These are phyloP conservation scores for Oryza officinalis DNA, from an alignment of 176 grass and related monocot genomes.

Conservation along the genomic window DNA sequence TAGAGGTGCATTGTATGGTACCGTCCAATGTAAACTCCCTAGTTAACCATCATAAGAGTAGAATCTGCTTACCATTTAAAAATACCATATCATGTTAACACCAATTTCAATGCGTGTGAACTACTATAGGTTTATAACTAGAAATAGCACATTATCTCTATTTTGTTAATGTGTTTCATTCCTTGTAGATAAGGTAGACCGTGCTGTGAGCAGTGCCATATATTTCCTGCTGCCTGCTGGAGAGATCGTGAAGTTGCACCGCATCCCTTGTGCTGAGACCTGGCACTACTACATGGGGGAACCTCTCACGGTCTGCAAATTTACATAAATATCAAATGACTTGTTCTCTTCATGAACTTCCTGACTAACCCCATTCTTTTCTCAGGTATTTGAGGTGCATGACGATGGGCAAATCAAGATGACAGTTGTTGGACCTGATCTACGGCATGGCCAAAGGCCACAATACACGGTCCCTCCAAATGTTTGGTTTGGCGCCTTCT, in stretches of 20 bases:
- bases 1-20: too few species aligned
- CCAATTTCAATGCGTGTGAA: neutral
- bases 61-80: neutral
- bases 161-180: neutral
- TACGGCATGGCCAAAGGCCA: conserved; percentile 53
- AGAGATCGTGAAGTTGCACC: conserved; percentile 57
- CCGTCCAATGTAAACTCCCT: neutral
- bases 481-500: conserved; percentile 79
- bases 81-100: neutral
- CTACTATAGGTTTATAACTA: neutral
- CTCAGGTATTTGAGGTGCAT: conserved; percentile 75
- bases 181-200: conserved; percentile 69
- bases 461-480: conserved; percentile 82
- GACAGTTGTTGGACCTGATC: conserved; percentile 65
- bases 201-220: conserved; percentile 66
- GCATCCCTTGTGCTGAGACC: conserved; percentile 85
- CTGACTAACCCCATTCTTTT: conserved; percentile 16
- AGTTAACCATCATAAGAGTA: neutral
- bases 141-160: neutral
- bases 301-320: conserved; percentile 67
- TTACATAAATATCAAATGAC: neutral
- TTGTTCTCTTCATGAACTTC: neutral
- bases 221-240: conserved; percentile 86
- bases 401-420: conserved; percentile 67
- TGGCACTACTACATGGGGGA: conserved; percentile 89